Conservation (phyloP, 2,329 filamentous ascomycete species). For the Fusarium napiforme region DNA sequence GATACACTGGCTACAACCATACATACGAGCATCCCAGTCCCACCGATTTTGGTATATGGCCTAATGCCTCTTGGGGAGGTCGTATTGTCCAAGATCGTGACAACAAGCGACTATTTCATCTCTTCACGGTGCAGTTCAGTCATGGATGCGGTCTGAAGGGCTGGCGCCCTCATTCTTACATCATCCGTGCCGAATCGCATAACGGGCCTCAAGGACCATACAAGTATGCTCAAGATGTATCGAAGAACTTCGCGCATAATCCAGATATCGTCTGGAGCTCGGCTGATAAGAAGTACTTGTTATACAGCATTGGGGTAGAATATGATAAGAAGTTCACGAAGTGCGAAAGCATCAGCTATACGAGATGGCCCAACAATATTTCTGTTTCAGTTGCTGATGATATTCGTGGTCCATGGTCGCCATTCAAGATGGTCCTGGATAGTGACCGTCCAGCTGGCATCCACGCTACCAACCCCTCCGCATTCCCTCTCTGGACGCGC, state of each 20-base stretch:
- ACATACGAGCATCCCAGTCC: constrained; percentile 52
- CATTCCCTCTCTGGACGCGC: constrained; percentile 48
- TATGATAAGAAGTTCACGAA: constrained; percentile 1
- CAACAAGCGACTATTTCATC: constrained; percentile 54
- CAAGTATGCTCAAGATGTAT: constrained; percentile 52
- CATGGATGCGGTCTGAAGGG: constrained; percentile 58
- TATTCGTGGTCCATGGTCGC: constrained; percentile 33
- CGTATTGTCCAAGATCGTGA: constrained; percentile 57
- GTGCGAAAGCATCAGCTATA: constrained; percentile 28
- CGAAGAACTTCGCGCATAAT: constrained; percentile 59
- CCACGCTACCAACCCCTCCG: constrained; percentile 54
- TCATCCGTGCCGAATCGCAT: constrained; percentile 58
- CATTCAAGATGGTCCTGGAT: constrained; percentile 19
- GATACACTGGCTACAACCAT: constrained; percentile 58
- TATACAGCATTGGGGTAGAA: constrained; percentile 56
- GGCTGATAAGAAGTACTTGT: constrained; percentile 55
- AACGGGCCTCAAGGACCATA: constrained; percentile 58
- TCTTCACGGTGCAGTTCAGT: constrained; percentile 58
- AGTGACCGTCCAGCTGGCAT: constrained; percentile 19
- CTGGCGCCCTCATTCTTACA: constrained; percentile 59
- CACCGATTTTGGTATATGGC: background rate
- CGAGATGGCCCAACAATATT: constrained; percentile 39
- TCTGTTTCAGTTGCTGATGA: constrained; percentile 38
- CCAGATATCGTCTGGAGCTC: constrained; percentile 57
- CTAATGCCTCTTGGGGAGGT: constrained; percentile 61